Evolutionary conservation across 202 grass and related monocot genomes (phyloP), one percentile per base, ranked within the genome.

Genomic region (Miscanthus sacchariflorus): DNA sequence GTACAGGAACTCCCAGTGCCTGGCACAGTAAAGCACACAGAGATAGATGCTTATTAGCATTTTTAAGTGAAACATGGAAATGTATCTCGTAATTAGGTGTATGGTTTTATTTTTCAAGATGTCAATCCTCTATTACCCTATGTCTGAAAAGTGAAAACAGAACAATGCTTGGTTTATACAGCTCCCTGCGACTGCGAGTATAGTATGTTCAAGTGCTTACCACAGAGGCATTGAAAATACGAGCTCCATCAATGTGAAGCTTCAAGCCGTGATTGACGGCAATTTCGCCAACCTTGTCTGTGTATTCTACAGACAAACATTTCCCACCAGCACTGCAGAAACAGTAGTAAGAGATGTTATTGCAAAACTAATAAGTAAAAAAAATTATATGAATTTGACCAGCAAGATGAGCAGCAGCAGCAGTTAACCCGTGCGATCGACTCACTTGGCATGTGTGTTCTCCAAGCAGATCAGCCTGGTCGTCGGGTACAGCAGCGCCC

Each of bases 391-490:
- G 17, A 13, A 68, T 59, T 35, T 61, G 12, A 44, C 15, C 25
- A 64, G 39, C 33, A 81, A 48, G 13, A 79, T 13, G 1, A 15
- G 50, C n/a, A 85, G 6, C 39, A 9, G 5, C 8, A 1, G 36
- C 12, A 38, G 36, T 38, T 10, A 11, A 48, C 9, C 5, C 9
- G 9, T 4, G 25, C 43, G 19, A 54, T 18, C 8, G 28, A 86
- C 94, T 99, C 81, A 99, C 97, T 96, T 99, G 40, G 91, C 93
- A 68, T 99, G 97, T 2, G 94, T 96, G 81, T 99, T 99, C 88
- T 99, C 97, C 86, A 99, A 74, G 94, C 97, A 99, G 85, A 99
- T 96, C 74, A 99, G 23, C 61, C 86, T 87, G 36, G 97, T 99
- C 1, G 97, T 93, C 6, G 94, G 97, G 74, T 96, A 96, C 70